Percentiles rank a stretch among this genome's conserved stretches.
Evolutionary conservation across 2,329 filamentous ascomycete species (phyloP).

Genomic region (Sporothrix humicola): DNA sequence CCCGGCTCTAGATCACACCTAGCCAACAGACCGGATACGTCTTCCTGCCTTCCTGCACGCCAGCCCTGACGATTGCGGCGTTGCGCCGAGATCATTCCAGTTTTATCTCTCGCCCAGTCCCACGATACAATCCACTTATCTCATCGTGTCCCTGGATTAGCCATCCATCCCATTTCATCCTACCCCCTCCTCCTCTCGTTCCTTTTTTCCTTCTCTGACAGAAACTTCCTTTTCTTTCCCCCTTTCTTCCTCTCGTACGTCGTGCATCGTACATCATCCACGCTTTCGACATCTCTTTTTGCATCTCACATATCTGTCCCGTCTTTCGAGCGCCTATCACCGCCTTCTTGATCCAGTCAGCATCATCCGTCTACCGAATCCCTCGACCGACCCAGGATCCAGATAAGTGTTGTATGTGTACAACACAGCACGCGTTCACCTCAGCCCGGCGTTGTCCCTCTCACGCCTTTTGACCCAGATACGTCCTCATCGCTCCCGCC

Average conservation of each 20-base stretch:
- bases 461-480: conserved; percentile 19
- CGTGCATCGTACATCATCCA: not conserved
- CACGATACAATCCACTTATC: conserved; percentile 26
- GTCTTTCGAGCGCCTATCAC: conserved; percentile 1
- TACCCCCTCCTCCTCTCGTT: conserved; percentile 15
- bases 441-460: conserved; percentile 6
- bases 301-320: not conserved
- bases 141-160: conserved; percentile 30
- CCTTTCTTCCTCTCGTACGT: not conserved
- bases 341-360: not conserved
- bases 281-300: not conserved
- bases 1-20: not conserved
- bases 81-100: conserved; percentile 23
- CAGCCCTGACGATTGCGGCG: conserved; percentile 23
- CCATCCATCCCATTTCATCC: conserved; percentile 18
- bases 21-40: not conserved
- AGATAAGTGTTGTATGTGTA: conserved; percentile 9
- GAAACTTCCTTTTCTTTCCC: not conserved
- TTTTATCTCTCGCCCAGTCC: conserved; percentile 26
- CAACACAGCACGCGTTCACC: conserved; percentile 22
- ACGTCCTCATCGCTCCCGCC: conserved; percentile 25
- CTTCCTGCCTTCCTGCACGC: conserved; percentile 22
- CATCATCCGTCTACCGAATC: conserved; percentile 15
- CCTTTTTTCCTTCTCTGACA: not conserved
- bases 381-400: conserved; percentile 9